Evolutionary conservation across 2,329 filamentous ascomycete genomes (phyloP).

Genomic region (Blastomyces silverae): DNA sequence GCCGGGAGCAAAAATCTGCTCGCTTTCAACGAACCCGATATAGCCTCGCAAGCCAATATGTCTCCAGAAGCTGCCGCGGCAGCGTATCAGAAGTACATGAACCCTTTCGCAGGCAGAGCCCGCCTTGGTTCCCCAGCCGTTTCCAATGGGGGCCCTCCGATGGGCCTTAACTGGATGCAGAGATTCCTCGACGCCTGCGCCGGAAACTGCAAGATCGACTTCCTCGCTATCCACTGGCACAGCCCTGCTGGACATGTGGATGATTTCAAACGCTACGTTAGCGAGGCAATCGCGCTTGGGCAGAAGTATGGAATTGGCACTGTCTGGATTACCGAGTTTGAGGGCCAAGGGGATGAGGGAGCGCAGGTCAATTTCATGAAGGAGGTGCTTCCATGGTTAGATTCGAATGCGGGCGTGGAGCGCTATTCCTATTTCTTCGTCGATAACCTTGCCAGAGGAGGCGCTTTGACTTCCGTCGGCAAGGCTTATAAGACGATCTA

Average conservation of each 20-base stretch:
- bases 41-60: constrained; percentile 35
- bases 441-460: constrained; percentile 17
- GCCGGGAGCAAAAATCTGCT: constrained; percentile 36
- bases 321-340: constrained; percentile 45
- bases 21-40: constrained; percentile 46
- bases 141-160: constrained; percentile 32
- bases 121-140: constrained; percentile 40
- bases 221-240: constrained; percentile 44
- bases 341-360: constrained; percentile 27
- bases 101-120: constrained; percentile 32
- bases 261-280: constrained; percentile 37
- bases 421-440: constrained; percentile 41
- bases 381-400: constrained; percentile 37
- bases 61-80: constrained; percentile 33
- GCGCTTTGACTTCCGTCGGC: constrained; percentile 24
- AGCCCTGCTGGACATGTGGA: constrained; percentile 26
- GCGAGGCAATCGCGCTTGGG: constrained; percentile 33
- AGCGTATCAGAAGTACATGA: constrained; percentile 37
- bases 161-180: constrained; percentile 39
- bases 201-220: constrained; percentile 36
- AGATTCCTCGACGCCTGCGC: constrained; percentile 36
- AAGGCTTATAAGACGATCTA: constrained; percentile 25
- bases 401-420: constrained; percentile 33
- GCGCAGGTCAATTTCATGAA: constrained; percentile 33
- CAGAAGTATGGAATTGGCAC: constrained; percentile 31